These are phyloP conservation scores for Zygoascus hellenicus DNA, from an alignment of 1,139 yeast species.

Conservation along the genomic window DNA sequence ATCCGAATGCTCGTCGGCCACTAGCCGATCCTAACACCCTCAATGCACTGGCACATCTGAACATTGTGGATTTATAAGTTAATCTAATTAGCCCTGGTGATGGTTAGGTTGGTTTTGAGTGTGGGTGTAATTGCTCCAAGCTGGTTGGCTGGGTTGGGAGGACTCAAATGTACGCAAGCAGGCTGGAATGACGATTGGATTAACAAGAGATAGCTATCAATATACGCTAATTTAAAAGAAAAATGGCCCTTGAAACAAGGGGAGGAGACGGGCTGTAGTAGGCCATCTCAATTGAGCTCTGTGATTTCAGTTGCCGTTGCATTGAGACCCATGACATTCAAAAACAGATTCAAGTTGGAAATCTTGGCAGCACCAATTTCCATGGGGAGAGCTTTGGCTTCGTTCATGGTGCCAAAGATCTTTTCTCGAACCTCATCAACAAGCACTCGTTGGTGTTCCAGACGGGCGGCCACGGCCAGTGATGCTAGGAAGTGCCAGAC, in stretches of 20 bases:
- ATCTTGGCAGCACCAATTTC: constrained; percentile 57
- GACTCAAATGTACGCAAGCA: constrained; percentile 7
- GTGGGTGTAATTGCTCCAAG: constrained; percentile 6
- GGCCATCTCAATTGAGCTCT: constrained; percentile 22
- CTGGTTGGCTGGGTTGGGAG: constrained; percentile 9
- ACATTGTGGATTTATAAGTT: background rate
- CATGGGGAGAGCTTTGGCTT: constrained; percentile 61
- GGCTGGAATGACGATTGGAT: background rate
- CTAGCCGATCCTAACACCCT: constrained; percentile 7
- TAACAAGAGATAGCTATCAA: constrained; percentile 2
- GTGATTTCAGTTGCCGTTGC: constrained; percentile 52
- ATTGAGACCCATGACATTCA: constrained; percentile 94
- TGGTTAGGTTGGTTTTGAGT: background rate
- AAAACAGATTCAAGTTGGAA: constrained; percentile 81
- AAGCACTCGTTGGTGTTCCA: constrained; percentile 88
- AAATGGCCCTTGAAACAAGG: background rate
- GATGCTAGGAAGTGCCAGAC: constrained; percentile 98
- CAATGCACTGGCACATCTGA: constrained; percentile 6
- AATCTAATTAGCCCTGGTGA: too few relatives aligned
- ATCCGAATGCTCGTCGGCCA: constrained; percentile 7
- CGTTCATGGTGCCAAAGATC: constrained; percentile 81
- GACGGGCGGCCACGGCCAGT: constrained; percentile 83
- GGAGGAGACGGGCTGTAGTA: background rate
- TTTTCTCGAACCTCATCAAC: constrained; percentile 94
- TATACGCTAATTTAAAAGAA: background rate